Base-by-base conservation (phyloP, 2,329 filamentous ascomycete genomes). In the Monosporascus sp. region DNA sequence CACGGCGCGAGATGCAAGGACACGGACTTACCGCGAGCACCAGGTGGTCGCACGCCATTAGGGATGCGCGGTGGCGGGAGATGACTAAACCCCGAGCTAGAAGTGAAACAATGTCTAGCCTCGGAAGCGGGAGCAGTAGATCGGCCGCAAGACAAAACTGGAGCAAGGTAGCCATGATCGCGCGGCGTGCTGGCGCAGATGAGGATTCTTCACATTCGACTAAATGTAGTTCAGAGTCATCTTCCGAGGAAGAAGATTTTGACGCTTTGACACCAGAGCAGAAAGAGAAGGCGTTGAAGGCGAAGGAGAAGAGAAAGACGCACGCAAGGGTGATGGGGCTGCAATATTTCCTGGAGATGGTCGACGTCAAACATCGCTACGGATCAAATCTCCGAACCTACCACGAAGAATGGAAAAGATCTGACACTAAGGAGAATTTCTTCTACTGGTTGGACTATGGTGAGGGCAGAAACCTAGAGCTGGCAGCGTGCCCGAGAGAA, bases 371-470 rank as follows among this genome's bases (percentile, higher is more conserved):
- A 68, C 91, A 97, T 66, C 83, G 91, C 4, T 95, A 96, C 64
- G 92, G 91, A 4, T 87, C 85, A 51, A 95, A 94, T 60, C 70
- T 96, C 49, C 79, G 88, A 34, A 80, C 82, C 34, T 97, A 96
- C 62, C 92, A 97, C 64, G 82, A 84, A 54, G 83, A 88, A 58
- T 97, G 92, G 92, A 90, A 90, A 68, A 82, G 80, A 55, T 76
- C 83, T 1, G 76, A 88, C 27, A 93, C 90, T 0, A 81, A 84
- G 5, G 87, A 96, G 67, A 96, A 94, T 65, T 97, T 92, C 77
- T 96, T 96, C 68, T 93, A 91, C 71, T 96, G 92, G 91, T 76
- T 96, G 1, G 92, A 97, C 66, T 78, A 88, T 54, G 92, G 92
- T 5, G 85, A 86, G 48, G 92, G 92, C 0, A 83, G 76, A 60